phyloP scores from a whole-genome alignment of 805 yeast genomes.

The Blastobotrys robertii region DNA sequence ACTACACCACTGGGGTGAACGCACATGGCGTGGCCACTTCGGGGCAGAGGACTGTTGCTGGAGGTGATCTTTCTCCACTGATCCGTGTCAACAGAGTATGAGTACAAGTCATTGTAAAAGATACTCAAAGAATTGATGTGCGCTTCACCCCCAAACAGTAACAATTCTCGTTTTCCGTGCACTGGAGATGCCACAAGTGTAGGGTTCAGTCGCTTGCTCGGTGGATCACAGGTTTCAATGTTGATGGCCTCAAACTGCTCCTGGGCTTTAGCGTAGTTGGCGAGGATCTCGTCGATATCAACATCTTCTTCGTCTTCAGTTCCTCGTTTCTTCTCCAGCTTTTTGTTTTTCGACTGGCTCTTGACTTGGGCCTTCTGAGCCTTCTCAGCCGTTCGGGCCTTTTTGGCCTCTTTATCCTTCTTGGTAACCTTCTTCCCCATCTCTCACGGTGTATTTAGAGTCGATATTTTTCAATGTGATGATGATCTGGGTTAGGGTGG shows the following conservation, averaged over 20 bases:
- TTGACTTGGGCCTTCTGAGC: conserved; percentile 65
- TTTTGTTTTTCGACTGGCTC: conserved; percentile 65
- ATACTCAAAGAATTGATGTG: conserved; percentile 37
- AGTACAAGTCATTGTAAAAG: conserved; percentile 73
- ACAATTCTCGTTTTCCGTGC: conserved; percentile 65
- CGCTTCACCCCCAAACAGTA: conserved; percentile 88
- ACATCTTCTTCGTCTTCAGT: conserved; percentile 80
- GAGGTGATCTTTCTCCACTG: conserved; percentile 73
- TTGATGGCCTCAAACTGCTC: conserved; percentile 63
- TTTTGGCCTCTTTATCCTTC: conserved; percentile 83
- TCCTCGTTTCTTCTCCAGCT: conserved; percentile 61
- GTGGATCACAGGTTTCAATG: conserved; percentile 48
- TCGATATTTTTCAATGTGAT: too few species aligned
- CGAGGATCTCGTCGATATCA: conserved; percentile 76
- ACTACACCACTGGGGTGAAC: conserved; percentile 86
- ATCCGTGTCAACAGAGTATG: conserved; percentile 66
- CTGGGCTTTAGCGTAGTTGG: conserved; percentile 71
- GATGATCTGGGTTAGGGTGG: background rate
- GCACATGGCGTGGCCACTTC: conserved; percentile 90
- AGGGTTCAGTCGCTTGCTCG: conserved; percentile 63
- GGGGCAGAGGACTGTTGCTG: conserved; percentile 81
- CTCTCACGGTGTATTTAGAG: too few species aligned
- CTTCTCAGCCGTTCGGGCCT: conserved; percentile 79
- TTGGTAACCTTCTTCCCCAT: conserved; percentile 84
- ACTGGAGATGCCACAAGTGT: conserved; percentile 66